A percentile compares a stretch with the other conserved stretches of the same genome.
Conservation (phyloP, 2,329 filamentous ascomycete species). For the Fusarium annulatum region DNA sequence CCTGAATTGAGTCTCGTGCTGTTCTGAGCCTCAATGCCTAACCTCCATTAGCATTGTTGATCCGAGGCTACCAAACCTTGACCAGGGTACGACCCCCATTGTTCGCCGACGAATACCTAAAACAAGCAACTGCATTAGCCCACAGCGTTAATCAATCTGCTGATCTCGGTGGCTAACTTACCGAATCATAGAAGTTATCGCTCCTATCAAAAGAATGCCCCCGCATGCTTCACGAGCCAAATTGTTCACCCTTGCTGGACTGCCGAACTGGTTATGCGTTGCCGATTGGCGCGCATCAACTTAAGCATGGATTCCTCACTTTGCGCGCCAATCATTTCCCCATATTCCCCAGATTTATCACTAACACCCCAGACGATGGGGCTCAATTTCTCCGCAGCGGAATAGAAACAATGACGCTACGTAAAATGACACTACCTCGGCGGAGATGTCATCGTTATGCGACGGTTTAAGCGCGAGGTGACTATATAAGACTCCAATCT, state of each 20-base stretch:
- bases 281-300: conserved; percentile 32
- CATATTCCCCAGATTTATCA: conserved; percentile 26
- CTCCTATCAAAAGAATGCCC: conserved; percentile 27
- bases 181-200: conserved; percentile 6
- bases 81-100: background rate
- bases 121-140: background rate
- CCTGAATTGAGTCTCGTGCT: conserved; percentile 1
- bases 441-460: background rate
- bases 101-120: background rate
- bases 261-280: background rate
- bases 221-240: conserved; percentile 12
- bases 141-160: conserved; percentile 6
- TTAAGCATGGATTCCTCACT: background rate
- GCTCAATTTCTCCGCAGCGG: conserved; percentile 27
- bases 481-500: conserved; percentile 17
- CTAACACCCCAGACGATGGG: conserved; percentile 15
- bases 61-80: conserved; percentile 13
- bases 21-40: background rate
- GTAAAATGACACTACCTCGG: conserved; percentile 14
- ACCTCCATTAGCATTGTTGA: background rate
- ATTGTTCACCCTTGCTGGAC: conserved; percentile 14
- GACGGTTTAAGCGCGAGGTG: background rate
- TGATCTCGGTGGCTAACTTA: conserved; percentile 16
- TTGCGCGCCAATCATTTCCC: conserved; percentile 35
- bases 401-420: background rate